Evolutionary conservation across 2,329 filamentous ascomycete genomes (phyloP).

Genomic region (Helotiales sp.): DNA sequence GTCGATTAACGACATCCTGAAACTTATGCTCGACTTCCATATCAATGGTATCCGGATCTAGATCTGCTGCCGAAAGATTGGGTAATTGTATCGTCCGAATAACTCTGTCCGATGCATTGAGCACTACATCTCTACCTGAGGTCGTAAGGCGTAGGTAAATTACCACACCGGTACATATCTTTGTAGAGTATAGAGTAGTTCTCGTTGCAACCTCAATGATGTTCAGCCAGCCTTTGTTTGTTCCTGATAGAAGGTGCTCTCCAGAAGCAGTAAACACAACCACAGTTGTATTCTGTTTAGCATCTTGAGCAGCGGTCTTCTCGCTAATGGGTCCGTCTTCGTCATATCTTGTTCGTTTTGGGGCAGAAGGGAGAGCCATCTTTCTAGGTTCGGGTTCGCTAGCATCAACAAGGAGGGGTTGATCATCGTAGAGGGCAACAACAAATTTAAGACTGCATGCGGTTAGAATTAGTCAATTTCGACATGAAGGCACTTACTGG

Average conservation of each 20-base stretch:
- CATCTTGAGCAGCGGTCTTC: slow-evolving; percentile 87
- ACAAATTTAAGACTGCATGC: slow-evolving; percentile 73
- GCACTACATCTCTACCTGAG: slow-evolving; percentile 83
- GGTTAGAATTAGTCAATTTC: neutral
- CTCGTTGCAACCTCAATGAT: slow-evolving; percentile 83
- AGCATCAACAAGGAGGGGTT: slow-evolving; percentile 84
- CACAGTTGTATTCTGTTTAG: slow-evolving; percentile 92
- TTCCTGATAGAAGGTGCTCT: slow-evolving; percentile 87
- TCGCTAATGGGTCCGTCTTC: slow-evolving; percentile 70
- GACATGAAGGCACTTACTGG: slow-evolving; percentile 55
- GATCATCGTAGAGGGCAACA: slow-evolving; percentile 89
- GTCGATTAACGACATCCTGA: slow-evolving; percentile 91
- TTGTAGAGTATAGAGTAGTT: slow-evolving; percentile 85
- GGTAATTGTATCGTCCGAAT: slow-evolving; percentile 91
- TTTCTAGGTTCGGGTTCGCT: slow-evolving; percentile 69
- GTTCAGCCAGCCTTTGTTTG: slow-evolving; percentile 94
- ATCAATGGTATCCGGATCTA: slow-evolving; percentile 83
- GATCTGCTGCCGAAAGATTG: slow-evolving; percentile 65
- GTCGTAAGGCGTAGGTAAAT: slow-evolving; percentile 82
- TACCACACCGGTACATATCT: slow-evolving; percentile 83
- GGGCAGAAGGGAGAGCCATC: slow-evolving; percentile 76
- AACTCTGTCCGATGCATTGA: slow-evolving; percentile 93
- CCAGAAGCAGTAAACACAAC: slow-evolving; percentile 85
- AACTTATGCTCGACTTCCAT: slow-evolving; percentile 97
- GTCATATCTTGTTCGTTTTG: slow-evolving; percentile 70